A percentile compares a stretch with the other conserved stretches of the same genome.
phyloP scores from a whole-genome alignment of 1,284 basidiomycete genomes.

The Ustanciosporium gigantosporum region DNA sequence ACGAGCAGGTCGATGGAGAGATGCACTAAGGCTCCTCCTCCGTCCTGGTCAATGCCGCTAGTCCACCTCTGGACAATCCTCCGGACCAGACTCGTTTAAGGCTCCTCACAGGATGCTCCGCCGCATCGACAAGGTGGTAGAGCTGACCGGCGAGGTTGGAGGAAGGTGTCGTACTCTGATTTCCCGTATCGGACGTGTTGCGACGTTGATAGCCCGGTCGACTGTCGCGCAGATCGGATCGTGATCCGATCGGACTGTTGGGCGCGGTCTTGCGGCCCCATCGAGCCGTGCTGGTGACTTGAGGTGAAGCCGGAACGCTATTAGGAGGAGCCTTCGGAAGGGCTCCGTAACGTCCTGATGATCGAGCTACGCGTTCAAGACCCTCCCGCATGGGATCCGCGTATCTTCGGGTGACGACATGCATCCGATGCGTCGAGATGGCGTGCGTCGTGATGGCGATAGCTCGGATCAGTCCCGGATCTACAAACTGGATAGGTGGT shows the following conservation, averaged over 20 bases:
- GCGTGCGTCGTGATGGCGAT: slow-evolving; percentile 56
- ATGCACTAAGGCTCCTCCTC: slow-evolving; percentile 19
- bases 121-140: slow-evolving; percentile 36
- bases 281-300: slow-evolving; percentile 12
- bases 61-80: slow-evolving; percentile 35
- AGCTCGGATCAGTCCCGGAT: slow-evolving; percentile 52
- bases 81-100: slow-evolving; percentile 46
- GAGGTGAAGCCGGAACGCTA: slow-evolving; percentile 12
- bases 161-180: slow-evolving; percentile 1
- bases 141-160: slow-evolving; percentile 30
- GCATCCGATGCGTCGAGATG: slow-evolving; percentile 48
- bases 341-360: slow-evolving; percentile 24
- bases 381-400: slow-evolving; percentile 55
- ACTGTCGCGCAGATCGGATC: slow-evolving; percentile 3
- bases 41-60: slow-evolving; percentile 35
- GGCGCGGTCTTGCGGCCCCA: slow-evolving; percentile 38
- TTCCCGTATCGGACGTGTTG: slow-evolving; percentile 12
- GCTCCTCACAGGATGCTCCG: slow-evolving; percentile 43
- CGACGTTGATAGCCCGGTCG: slow-evolving; percentile 14
- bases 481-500: slow-evolving; percentile 38
- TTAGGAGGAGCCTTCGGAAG: neutral
- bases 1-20: no score
- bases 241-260: slow-evolving; percentile 25
- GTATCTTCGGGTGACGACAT: slow-evolving; percentile 55
- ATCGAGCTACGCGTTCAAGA: slow-evolving; percentile 41